These are phyloP conservation scores for Cairneyella variabilis DNA, from an alignment of 495 filamentous ascomycete genomes.

Conservation along the genomic window DNA sequence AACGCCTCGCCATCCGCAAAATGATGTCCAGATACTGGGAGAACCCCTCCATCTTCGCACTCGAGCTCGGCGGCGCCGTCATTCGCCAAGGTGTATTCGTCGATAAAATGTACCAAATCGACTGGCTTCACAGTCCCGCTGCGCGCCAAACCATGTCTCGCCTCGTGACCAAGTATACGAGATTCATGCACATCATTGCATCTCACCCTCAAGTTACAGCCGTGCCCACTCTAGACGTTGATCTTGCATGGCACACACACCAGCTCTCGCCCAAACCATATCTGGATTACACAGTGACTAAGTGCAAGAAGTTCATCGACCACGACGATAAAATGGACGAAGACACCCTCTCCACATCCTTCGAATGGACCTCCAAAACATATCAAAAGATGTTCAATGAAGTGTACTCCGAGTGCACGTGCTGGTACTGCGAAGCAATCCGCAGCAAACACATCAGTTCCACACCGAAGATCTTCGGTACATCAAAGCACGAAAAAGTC, in stretches of 20 bases:
- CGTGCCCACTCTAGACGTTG: constrained; percentile 85
- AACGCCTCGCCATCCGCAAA: constrained; percentile 55
- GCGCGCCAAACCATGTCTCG: constrained; percentile 61
- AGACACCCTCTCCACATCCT: constrained; percentile 52
- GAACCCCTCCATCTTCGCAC: constrained; percentile 63
- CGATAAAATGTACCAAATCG: constrained; percentile 76
- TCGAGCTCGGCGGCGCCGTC: constrained; percentile 76
- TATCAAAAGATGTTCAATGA: constrained; percentile 62
- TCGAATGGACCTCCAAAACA: constrained; percentile 69
- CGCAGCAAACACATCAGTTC: constrained; percentile 56
- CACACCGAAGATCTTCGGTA: constrained; percentile 34
- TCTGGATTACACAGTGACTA: constrained; percentile 48
- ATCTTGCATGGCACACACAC: constrained; percentile 77
- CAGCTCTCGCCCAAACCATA: constrained; percentile 62
- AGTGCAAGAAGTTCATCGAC: constrained; percentile 56
- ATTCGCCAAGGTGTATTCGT: constrained; percentile 77
- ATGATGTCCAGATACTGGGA: constrained; percentile 83
- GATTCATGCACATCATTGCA: constrained; percentile 66
- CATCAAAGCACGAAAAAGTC: constrained; percentile 46
- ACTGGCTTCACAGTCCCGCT: constrained; percentile 71
- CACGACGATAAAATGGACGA: constrained; percentile 86
- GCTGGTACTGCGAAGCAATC: constrained; percentile 86
- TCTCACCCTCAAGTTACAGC: constrained; percentile 48
- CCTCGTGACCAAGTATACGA: constrained; percentile 62
- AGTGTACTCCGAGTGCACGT: constrained; percentile 79